These are phyloP conservation scores for Plasmodium gaboni DNA, from an alignment of 169 alveolate species.

Conservation along the genomic window DNA sequence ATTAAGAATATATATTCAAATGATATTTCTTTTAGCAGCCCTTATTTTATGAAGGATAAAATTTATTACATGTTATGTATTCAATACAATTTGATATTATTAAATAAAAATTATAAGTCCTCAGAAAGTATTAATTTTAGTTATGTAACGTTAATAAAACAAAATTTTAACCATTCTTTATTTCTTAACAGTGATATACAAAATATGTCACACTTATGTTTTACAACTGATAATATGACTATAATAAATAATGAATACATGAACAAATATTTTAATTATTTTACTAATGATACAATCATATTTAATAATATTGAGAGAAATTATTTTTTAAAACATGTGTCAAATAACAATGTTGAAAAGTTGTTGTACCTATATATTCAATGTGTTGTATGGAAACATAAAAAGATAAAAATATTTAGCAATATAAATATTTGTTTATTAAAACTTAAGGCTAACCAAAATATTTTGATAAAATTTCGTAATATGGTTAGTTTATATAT, in stretches of 20 bases:
- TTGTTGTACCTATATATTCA: slow-evolving; percentile 23
- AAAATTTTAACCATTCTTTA: slow-evolving; percentile 19
- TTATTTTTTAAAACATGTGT: slow-evolving; percentile 9
- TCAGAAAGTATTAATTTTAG: slow-evolving; percentile 8
- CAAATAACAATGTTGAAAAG: slow-evolving; percentile 12
- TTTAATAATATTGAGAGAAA: slow-evolving; percentile 39
- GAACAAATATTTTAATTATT: slow-evolving; percentile 35
- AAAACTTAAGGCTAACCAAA: slow-evolving; percentile 20
- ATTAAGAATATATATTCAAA: slow-evolving; percentile 19
- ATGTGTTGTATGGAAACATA: slow-evolving; percentile 29
- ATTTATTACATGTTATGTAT: slow-evolving; percentile 21
- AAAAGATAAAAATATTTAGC: slow-evolving; percentile 37
- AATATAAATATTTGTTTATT: slow-evolving; percentile 28
- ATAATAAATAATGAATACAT: background rate
- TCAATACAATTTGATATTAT: slow-evolving; percentile 28
- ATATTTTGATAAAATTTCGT: slow-evolving; percentile 8
- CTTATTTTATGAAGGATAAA: slow-evolving; percentile 21
- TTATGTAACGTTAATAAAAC: slow-evolving; percentile 19
- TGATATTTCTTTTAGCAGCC: slow-evolving; percentile 12
- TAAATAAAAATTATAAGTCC: slow-evolving; percentile 13
- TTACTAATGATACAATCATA: slow-evolving; percentile 26
- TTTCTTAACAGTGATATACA: slow-evolving; percentile 18
- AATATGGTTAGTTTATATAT: slow-evolving; percentile 17
- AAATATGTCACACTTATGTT: background rate
- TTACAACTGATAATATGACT: background rate